A percentile compares a stretch with the other conserved stretches of the same genome.
These are phyloP conservation scores for Salicornia ramosissima DNA, from an alignment of 148 eudicot genomes.

Conservation along the genomic window DNA sequence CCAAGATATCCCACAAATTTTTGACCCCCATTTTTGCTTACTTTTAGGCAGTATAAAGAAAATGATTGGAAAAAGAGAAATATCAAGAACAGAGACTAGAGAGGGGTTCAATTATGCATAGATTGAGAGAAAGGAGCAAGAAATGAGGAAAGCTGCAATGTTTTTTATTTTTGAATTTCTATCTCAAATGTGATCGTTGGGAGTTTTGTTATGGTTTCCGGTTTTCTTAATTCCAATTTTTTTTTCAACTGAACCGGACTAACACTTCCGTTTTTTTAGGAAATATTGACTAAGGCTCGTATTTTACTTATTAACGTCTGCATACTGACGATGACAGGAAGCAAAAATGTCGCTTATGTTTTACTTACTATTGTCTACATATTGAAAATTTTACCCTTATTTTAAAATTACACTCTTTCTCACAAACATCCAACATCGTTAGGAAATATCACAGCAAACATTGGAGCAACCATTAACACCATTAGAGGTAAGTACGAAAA, in stretches of 20 bases:
- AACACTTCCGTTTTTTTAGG: too few relatives aligned
- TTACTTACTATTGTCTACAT: too few relatives aligned
- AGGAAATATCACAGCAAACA: too few relatives aligned
- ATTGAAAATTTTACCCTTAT: too few relatives aligned
- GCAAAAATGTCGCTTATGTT: too few relatives aligned
- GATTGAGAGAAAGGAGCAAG: not conserved
- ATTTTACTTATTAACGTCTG: too few relatives aligned
- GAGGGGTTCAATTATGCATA: not conserved
- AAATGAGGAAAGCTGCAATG: conserved; percentile 4
- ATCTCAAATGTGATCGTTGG: conserved; percentile 17
- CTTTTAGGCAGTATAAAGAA: not conserved
- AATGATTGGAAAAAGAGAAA: not conserved
- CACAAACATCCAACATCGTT: too few relatives aligned
- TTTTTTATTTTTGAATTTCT: conserved; percentile 20
- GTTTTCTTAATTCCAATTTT: not conserved
- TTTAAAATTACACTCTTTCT: too few relatives aligned
- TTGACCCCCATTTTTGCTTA: conserved; percentile 65
- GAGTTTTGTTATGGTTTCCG: conserved; percentile 1
- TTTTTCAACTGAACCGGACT: not conserved
- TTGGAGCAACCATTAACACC: too few relatives aligned
- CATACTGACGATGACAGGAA: too few relatives aligned
- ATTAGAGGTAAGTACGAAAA: too few relatives aligned
- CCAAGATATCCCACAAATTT: conserved; percentile 83
- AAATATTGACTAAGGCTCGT: too few relatives aligned
- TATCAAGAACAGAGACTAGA: not conserved